phyloP scores from a whole-genome alignment of 495 filamentous ascomycete species.

The Cetradonia linearis region DNA sequence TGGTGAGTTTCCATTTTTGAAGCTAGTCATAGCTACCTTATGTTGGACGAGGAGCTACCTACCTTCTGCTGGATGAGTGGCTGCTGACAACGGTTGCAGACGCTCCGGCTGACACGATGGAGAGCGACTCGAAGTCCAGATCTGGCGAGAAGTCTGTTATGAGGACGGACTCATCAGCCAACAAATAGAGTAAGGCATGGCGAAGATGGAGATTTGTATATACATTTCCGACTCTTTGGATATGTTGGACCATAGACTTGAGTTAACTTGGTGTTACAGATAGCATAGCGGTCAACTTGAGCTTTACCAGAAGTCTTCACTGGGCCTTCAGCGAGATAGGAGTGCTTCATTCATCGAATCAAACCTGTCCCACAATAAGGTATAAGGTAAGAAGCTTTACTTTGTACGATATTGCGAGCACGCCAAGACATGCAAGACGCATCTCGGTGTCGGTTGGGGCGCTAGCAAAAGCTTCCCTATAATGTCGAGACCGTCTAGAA shows the following conservation, averaged over 20 bases:
- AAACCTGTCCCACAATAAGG: neutral
- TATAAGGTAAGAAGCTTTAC: neutral
- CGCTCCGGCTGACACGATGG: conserved; percentile 47
- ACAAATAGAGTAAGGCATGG: conserved; percentile 33
- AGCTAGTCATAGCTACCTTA: neutral
- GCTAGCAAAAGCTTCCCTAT: neutral
- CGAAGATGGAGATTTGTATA: neutral
- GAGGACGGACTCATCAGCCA: conserved; percentile 32
- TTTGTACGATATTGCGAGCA: too few relatives aligned
- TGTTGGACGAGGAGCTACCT: too few relatives aligned
- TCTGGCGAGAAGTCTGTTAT: conserved; percentile 33
- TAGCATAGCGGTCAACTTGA: neutral
- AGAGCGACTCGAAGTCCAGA: conserved; percentile 37
- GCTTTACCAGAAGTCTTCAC: neutral
- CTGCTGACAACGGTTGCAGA: conserved; percentile 35
- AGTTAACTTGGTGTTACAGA: neutral
- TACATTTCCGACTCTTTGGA: neutral
- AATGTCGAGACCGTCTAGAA: too few relatives aligned
- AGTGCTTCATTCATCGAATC: neutral
- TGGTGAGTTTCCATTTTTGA: conserved; percentile 35
- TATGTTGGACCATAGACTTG: neutral
- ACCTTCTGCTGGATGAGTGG: conserved; percentile 14
- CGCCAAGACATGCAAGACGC: too few relatives aligned
- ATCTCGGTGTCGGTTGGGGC: neutral
- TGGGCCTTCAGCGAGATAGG: neutral